These are phyloP conservation scores for Vitis hybrid DNA, from an alignment of 177 flowering plant genomes.

Conservation along the genomic window DNA sequence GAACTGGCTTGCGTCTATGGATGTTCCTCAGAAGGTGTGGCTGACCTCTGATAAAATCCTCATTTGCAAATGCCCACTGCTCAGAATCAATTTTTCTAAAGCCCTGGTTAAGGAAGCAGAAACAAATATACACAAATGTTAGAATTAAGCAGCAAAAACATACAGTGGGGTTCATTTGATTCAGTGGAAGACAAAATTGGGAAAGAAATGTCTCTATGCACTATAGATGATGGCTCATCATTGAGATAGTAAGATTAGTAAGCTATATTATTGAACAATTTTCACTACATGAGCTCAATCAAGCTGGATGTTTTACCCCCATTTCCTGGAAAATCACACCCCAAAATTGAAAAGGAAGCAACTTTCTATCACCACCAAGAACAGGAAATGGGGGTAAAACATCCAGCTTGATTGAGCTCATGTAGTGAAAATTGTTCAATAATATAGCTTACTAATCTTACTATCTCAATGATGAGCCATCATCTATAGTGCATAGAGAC, in stretches of 20 bases:
- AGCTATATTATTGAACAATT: too few relatives aligned
- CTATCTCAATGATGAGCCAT: too few relatives aligned
- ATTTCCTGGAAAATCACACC: too few relatives aligned
- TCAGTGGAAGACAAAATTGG: not conserved
- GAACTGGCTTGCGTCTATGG: slow-evolving; percentile 41
- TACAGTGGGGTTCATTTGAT: not conserved
- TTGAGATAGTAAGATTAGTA: too few relatives aligned
- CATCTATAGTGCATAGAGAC: not conserved
- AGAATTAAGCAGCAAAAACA: not conserved
- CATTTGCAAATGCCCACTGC: slow-evolving; percentile 67
- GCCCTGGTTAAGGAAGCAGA: slow-evolving; percentile 29
- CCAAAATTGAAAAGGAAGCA: not conserved
- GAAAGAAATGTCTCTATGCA: not conserved
- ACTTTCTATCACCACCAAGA: too few relatives aligned
- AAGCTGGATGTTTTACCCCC: too few relatives aligned
- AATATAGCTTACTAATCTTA: too few relatives aligned
- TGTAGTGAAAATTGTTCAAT: too few relatives aligned
- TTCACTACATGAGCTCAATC: too few relatives aligned
- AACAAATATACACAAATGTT: not conserved
- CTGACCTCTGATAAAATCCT: slow-evolving; percentile 51
- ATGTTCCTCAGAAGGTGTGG: slow-evolving; percentile 49
- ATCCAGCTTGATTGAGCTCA: too few relatives aligned
- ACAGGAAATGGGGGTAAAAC: too few relatives aligned
- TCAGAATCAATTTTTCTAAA: slow-evolving; percentile 55
- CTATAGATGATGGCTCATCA: not conserved